phyloP scores from a whole-genome alignment of 352 stramenopile species.

The Pythium grandisporangium region DNA sequence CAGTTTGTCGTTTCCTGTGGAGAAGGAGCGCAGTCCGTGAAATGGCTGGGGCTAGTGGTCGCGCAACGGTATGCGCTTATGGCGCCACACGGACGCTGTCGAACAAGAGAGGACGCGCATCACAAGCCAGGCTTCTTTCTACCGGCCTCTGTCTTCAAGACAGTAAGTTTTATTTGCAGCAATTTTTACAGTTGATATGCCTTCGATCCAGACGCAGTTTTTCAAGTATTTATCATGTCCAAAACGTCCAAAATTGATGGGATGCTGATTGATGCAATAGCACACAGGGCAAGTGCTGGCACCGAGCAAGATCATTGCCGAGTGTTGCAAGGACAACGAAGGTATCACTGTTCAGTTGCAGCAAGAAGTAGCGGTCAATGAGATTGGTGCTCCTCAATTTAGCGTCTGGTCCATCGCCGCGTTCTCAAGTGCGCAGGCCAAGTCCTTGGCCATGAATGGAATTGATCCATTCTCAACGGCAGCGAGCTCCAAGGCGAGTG shows the following conservation, averaged over 20 bases:
- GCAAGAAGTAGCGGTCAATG: slow-evolving; percentile 76
- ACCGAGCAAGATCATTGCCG: slow-evolving; percentile 41
- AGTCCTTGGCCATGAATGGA: no score
- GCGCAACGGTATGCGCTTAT: slow-evolving; percentile 67
- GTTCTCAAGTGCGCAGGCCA: slow-evolving; percentile 20
- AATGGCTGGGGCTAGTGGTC: slow-evolving; percentile 76
- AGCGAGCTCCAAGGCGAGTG: neutral
- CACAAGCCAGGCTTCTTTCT: slow-evolving; percentile 77
- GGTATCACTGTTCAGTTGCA: slow-evolving; percentile 50
- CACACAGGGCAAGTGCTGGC: slow-evolving; percentile 30
- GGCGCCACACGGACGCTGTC: slow-evolving; percentile 53
- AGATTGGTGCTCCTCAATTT: slow-evolving; percentile 68
- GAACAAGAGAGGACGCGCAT: slow-evolving; percentile 67
- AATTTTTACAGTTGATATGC: neutral
- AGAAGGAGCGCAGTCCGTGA: slow-evolving; percentile 64
- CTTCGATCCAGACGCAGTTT: no score
- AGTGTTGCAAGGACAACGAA: slow-evolving; percentile 71
- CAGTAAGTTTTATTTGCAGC: slow-evolving; percentile 3
- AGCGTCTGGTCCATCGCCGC: slow-evolving; percentile 46
- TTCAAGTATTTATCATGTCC: no score
- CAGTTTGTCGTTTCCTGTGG: slow-evolving; percentile 71
- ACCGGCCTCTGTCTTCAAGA: slow-evolving; percentile 39
- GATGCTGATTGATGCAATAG: no score
- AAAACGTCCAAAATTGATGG: no score
- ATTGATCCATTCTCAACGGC: no score